Percentiles rank a stretch among this genome's conserved stretches.
Evolutionary conservation across 176 grass and related monocot genomes (phyloP).

Genomic region (Triticum turgidum): DNA sequence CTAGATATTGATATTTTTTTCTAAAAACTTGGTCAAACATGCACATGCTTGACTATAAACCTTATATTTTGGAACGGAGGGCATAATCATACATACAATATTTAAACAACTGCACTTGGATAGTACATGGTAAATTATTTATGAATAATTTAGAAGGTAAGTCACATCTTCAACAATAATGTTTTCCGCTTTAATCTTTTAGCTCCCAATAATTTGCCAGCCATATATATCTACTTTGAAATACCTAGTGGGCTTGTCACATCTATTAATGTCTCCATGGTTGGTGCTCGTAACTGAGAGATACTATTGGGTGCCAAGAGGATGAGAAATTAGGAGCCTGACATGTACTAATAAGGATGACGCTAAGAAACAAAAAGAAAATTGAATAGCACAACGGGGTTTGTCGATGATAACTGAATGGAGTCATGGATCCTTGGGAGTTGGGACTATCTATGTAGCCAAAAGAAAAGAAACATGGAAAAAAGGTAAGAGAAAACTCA

Average conservation of each 20-base stretch:
- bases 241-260: neutral
- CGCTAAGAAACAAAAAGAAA: slow-evolving; percentile 1
- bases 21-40: too few species aligned
- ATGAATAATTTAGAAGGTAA: neutral
- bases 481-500: slow-evolving; percentile 45
- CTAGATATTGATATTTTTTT: too few species aligned
- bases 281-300: neutral
- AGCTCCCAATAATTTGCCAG: slow-evolving; percentile 6
- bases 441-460: neutral
- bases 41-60: too few species aligned
- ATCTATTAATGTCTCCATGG: slow-evolving; percentile 10
- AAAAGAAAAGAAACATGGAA: neutral
- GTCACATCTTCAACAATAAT: neutral
- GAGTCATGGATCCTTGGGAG: neutral
- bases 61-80: too few species aligned
- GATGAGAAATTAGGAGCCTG: neutral
- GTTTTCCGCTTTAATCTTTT: slow-evolving; percentile 12
- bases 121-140: slow-evolving; percentile 14
- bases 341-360: neutral
- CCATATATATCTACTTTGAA: slow-evolving; percentile 5
- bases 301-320: neutral
- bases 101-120: slow-evolving; percentile 2
- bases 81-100: neutral
- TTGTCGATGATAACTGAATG: neutral
- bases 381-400: neutral